Base-by-base conservation (phyloP, 2,329 filamentous ascomycete genomes). In the Diaporthe sp. region DNA sequence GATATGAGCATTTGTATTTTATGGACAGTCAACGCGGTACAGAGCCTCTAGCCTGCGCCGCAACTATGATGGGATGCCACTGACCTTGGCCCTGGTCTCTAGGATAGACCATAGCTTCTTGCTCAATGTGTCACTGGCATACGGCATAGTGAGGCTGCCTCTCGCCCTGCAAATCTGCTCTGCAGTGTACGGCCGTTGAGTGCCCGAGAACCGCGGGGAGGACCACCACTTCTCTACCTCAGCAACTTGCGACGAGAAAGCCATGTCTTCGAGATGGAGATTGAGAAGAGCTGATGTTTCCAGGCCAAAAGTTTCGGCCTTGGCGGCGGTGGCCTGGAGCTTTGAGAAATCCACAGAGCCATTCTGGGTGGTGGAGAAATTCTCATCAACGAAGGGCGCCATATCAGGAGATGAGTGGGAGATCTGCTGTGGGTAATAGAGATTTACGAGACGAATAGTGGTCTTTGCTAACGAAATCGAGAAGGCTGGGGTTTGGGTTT, bases 131-230 rank as follows among this genome's bases (percentile, higher is more conserved):
- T 97, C 98, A 87, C 95, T 97, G 25, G 97, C 93, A 84, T 98
- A 98, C 78, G 97, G 90, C 80, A 98, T 93, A 86, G 93, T 94
- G 81, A 99, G 87, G 82, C 94, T 96, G 75, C 97, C 97, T 82
- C 97, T 90, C 91, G 99, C 99, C 68, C 94, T 93, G 78, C 97
- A 97, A 82, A 99, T 98, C 87, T 98, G 94, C 89, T 98, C 97
- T 44, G 97, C 95, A 5, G 96, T 98, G 84, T 96, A 99, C 31
- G 97, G 93, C 76, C 97, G 91, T 87, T 94, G 96, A 80, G 96
- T 99, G 86, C 95, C 92, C 83, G 94, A 91, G 96, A 97, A 99
- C 89, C 97, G 91, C 74, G 95, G 91, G 81, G 97, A 94, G 71
- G 88, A 90, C 97, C 97, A 99, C 97, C 97, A 99, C 85, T 94